These are phyloP conservation scores for Penicillium sp. DNA, from an alignment of 2,329 filamentous ascomycete species.

Conservation along the genomic window DNA sequence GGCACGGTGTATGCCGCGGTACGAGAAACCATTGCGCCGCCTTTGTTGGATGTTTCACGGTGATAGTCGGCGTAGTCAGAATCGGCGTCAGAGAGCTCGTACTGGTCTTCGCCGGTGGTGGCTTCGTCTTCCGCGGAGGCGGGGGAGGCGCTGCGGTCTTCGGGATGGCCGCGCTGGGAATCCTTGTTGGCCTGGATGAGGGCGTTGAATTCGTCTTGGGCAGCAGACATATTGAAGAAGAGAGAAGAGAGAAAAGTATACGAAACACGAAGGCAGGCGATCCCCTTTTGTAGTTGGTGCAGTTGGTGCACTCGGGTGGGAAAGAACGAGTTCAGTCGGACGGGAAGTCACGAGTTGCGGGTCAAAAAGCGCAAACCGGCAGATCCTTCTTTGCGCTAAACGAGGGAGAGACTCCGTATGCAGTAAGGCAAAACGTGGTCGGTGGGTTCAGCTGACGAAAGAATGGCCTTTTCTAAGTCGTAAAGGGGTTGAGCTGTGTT, in stretches of 20 bases:
- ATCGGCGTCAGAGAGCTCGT: conserved; percentile 25
- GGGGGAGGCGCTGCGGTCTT: conserved; percentile 34
- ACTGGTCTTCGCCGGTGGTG: conserved; percentile 27
- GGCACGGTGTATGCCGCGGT: conserved; percentile 41
- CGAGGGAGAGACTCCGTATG: too few relatives aligned
- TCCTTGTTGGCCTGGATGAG: conserved; percentile 36
- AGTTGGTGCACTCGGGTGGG: background rate
- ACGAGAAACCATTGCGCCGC: conserved; percentile 33
- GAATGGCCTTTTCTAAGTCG: background rate
- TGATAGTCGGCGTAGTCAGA: conserved; percentile 34
- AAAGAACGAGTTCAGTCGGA: conserved; percentile 2
- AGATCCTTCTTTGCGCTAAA: background rate
- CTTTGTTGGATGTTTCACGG: conserved; percentile 22
- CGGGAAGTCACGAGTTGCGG: conserved; percentile 11
- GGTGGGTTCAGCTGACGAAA: background rate
- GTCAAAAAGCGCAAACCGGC: too few relatives aligned
- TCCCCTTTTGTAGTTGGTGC: conserved; percentile 1
- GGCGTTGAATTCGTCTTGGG: conserved; percentile 46
- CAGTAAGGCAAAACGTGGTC: background rate
- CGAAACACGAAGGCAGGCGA: background rate
- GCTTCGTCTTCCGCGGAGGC: conserved; percentile 30
- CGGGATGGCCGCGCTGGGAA: conserved; percentile 36
- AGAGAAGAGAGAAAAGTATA: background rate
- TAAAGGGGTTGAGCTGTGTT: background rate
- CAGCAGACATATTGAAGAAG: conserved; percentile 37